phyloP scores from a whole-genome alignment of 2,329 filamentous ascomycete genomes.

The Arthrobotrys pseudoclavata region DNA sequence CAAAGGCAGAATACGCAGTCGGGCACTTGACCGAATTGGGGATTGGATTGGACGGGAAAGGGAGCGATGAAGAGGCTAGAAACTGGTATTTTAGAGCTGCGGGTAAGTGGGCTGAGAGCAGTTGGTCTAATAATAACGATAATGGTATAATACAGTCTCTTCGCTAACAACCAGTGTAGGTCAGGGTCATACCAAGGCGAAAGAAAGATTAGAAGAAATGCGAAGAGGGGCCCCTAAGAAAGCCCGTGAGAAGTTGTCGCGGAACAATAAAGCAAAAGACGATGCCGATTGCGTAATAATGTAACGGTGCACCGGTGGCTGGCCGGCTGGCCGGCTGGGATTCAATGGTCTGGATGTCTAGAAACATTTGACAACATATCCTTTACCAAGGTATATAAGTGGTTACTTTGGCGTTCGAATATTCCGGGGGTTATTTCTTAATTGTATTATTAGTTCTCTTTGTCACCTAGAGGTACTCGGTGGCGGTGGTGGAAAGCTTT shows the following conservation, averaged over 20 bases:
- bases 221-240: constrained; percentile 84
- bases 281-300: constrained; percentile 90
- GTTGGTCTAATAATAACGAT: neutral
- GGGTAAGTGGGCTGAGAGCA: constrained; percentile 74
- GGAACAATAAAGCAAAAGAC: constrained; percentile 85
- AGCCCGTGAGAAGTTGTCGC: constrained; percentile 81
- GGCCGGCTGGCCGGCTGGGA: neutral
- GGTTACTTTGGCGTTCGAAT: neutral
- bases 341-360: neutral
- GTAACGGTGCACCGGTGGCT: constrained; percentile 69
- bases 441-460: constrained; percentile 24
- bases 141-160: neutral
- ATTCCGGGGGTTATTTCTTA: neutral
- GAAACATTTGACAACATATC: neutral
- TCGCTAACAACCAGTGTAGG: constrained; percentile 70
- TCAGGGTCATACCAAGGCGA: constrained; percentile 93
- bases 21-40: constrained; percentile 97
- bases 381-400: too few relatives aligned
- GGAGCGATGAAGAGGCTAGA: constrained; percentile 94
- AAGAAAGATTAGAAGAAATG: constrained; percentile 91
- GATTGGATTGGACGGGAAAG: constrained; percentile 78
- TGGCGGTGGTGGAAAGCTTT: neutral
- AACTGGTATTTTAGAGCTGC: constrained; percentile 98
- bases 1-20: constrained; percentile 98
- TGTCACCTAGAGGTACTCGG: neutral